Evolutionary conservation across 257 asterid genomes (phyloP), one percentile per base, ranked within the genome.

Genomic region (Cinchona pubescens): DNA sequence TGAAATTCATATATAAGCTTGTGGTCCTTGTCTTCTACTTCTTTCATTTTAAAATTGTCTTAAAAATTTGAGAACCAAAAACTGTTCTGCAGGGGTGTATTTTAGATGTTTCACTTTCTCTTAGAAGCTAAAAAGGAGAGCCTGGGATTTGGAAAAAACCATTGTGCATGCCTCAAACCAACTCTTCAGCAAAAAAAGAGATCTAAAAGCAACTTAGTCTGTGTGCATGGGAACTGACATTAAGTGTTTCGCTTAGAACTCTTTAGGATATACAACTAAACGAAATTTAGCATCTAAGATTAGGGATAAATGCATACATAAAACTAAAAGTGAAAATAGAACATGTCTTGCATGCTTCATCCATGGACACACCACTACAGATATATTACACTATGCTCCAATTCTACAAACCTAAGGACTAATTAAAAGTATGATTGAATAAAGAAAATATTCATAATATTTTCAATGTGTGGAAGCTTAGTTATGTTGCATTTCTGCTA

Each of bases 401-500:
- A 51, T n/a, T n/a, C 25, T 18, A 18, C 59, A 5, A 53, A 23
- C 29, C 27, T 19, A 48, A 27, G 35, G 32, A 45, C 12, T n/a
- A 11, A 27, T 18, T 13, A 25, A 34, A 30, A 51, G 23, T 51
- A 19, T 70, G 27, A 70, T 34, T 32, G 23, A 35, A 55, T 5
- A 15, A 70, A 46, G 29, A 34, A 49, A 34, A n/a, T n/a, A 18
- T 64, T 19, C 53, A 40, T 0, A 23, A 18, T 23, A 5, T 37
- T 42, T 7, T 32, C 27, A 38, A 21, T 55, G 49, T 29, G 34
- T 55, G 77, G 76, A 72, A 40, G 25, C 29, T 81, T 16, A 55
- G 10, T 61, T 74, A 64, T 77, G 58, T 84, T 82, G 56, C 79
- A 67, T 75, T 84, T 49, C n/a, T 75, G 67, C 43, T 83, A 85